Percentiles rank a stretch among this genome's conserved stretches.
Conservation (phyloP, 2,329 filamentous ascomycete species). For the Cladophialophora chaetospira region DNA sequence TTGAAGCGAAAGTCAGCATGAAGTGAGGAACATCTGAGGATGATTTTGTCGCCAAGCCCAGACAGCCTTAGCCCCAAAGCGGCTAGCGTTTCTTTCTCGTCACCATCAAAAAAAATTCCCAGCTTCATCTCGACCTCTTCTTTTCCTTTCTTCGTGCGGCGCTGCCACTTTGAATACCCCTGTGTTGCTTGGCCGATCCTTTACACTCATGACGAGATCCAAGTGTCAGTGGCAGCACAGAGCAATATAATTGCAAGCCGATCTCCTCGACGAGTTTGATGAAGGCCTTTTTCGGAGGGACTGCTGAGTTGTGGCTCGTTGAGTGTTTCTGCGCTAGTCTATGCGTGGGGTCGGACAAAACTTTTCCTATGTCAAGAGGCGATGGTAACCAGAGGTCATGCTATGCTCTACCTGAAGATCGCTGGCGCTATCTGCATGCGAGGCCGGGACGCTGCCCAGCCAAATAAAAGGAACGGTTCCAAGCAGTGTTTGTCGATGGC, state of each 20-base stretch:
- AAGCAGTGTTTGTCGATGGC: too few relatives aligned
- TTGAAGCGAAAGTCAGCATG: constrained; percentile 1
- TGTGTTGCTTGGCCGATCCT: constrained; percentile 75
- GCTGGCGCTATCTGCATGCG: too few relatives aligned
- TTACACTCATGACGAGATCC: constrained; percentile 50
- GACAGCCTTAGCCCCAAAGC: constrained; percentile 6
- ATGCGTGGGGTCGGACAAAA: constrained; percentile 58
- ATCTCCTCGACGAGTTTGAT: constrained; percentile 40
- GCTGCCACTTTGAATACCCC: constrained; percentile 69
- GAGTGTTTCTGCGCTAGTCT: constrained; percentile 37
- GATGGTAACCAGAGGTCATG: too few relatives aligned
- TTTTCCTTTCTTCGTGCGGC: constrained; percentile 71
- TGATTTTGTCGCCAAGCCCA: constrained; percentile 14
- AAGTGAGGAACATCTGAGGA: not conserved
- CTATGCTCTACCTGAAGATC: not conserved
- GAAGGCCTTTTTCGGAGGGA: constrained; percentile 10
- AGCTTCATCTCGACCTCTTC: constrained; percentile 14
- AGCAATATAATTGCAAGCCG: constrained; percentile 73
- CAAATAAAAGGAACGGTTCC: too few relatives aligned
- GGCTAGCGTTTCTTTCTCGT: not conserved
- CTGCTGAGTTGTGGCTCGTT: constrained; percentile 36
- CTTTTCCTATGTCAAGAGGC: not conserved
- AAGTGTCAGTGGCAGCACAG: constrained; percentile 83
- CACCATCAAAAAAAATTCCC: constrained; percentile 16
- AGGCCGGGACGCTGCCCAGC: too few relatives aligned